A percentile compares a stretch with the other conserved stretches of the same genome.
Conservation (phyloP, 2,329 filamentous ascomycete genomes). For the Penicillium thymicola region DNA sequence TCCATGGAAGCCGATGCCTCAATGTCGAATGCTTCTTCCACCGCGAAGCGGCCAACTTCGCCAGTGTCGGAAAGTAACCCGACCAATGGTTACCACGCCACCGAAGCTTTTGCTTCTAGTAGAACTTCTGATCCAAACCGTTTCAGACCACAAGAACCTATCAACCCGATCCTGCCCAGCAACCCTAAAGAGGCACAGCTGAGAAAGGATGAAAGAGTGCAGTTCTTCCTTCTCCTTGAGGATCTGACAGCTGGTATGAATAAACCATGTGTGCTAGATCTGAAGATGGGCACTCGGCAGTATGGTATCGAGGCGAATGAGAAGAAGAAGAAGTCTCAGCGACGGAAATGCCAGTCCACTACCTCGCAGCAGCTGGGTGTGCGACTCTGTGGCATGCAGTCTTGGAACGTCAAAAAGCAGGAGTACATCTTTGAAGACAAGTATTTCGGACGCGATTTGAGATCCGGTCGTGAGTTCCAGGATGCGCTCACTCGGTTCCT, state of each 20-base stretch:
- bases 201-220: conserved; percentile 60
- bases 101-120: neutral
- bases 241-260: conserved; percentile 97
- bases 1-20: conserved; percentile 59
- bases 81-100: neutral
- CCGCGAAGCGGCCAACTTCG: conserved; percentile 13
- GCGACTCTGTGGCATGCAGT: conserved; percentile 90
- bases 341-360: conserved; percentile 86
- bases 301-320: conserved; percentile 89
- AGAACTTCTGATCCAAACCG: conserved; percentile 4
- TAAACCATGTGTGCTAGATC: conserved; percentile 89
- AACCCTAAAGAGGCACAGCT: conserved; percentile 74
- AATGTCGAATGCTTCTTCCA: conserved; percentile 2
- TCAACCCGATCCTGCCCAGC: conserved; percentile 49
- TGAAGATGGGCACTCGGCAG: conserved; percentile 98
- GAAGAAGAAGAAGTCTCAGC: conserved; percentile 90
- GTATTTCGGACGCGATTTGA: conserved; percentile 87
- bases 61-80: conserved; percentile 9
- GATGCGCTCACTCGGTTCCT: conserved; percentile 83
- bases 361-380: conserved; percentile 91
- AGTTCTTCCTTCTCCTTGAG: conserved; percentile 90
- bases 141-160: conserved; percentile 16
- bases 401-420: conserved; percentile 83
- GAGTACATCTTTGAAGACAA: conserved; percentile 97
- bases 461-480: conserved; percentile 84